A percentile compares a stretch with the other conserved stretches of the same genome.
phyloP scores from a whole-genome alignment of 305 asterid genomes.

The Fraxinus albicans region DNA sequence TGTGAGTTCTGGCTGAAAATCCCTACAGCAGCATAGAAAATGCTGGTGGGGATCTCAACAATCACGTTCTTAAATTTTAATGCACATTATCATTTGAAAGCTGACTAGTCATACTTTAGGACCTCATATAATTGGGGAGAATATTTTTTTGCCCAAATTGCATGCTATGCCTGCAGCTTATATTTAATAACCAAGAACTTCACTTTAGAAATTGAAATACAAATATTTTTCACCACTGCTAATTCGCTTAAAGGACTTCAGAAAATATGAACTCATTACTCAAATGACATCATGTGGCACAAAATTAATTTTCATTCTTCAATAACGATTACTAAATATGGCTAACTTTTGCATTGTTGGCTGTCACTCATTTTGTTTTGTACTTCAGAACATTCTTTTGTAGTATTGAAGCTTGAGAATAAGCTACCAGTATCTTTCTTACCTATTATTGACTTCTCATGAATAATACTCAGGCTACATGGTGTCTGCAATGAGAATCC shows the following conservation, averaged over 20 bases:
- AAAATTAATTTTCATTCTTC: neutral
- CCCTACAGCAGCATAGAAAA: neutral
- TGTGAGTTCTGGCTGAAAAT: neutral
- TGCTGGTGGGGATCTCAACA: neutral
- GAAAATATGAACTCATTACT: neutral
- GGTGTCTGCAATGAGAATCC: slow-evolving; percentile 99
- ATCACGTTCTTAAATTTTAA: neutral
- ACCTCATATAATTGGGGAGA: neutral
- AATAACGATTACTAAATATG: neutral
- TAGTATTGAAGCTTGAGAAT: neutral
- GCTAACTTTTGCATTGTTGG: neutral
- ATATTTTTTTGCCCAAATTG: neutral
- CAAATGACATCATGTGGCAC: slow-evolving; percentile 6
- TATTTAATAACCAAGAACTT: neutral
- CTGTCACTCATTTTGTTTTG: neutral
- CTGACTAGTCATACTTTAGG: neutral
- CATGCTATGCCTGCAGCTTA: neutral
- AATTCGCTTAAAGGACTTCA: neutral
- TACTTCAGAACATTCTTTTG: neutral
- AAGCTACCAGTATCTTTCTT: neutral
- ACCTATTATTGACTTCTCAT: neutral
- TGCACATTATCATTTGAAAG: neutral
- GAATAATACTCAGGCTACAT: slow-evolving; percentile 64
- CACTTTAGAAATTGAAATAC: neutral
- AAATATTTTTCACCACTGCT: neutral